Evolutionary conservation across 805 yeast genomes (phyloP), one percentile per base, ranked within the genome.

Genomic region (Cyberlindnera petersonii): DNA sequence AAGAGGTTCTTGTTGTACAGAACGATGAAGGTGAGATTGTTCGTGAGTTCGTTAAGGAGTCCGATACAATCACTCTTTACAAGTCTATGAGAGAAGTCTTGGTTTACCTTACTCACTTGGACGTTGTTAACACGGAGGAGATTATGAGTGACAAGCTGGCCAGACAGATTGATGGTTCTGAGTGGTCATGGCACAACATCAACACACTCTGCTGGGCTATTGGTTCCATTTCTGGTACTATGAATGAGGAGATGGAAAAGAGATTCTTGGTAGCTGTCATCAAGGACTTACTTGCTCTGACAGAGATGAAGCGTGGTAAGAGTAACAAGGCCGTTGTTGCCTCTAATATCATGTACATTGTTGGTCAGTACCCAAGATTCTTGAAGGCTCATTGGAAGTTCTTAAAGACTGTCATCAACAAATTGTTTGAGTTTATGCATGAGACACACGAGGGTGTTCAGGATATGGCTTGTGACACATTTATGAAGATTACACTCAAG

Each of bases 381-480:
- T 72, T 93, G 59, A 89, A 89, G 55, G 98, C 98, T 8, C 98
- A 93, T 61, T 93, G 98, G 98, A 88, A 86, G 62, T 93, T 93
- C 55, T 68, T 93, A 60, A 91, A 89, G 63, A 93, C 98, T 0
- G 99, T 93, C 31, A 91, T 93, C 44, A 82, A 86, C 65, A 93
- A 93, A 64, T 73, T 93, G 55, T 93, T 93, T 63, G 98, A 93
- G 63, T 93, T 93, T 58, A 93, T 93, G 99, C 98, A 93, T 68
- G 99, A 93, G 72, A 88, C 97, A n/a, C 99, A 93, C 64, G 99
- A 91, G 64, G 98, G 98, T 69, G 98, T 93, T 46, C 98, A 93
- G 68, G 98, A 93, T 64, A 93, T 93, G 98, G 98, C 99, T 8
- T 93, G 98, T 71, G 99, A 93, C 64, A 93, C 99, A 1, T 93